Evolutionary conservation across 148 eudicot species (phyloP).

Genomic region (Heliamphora exappendiculata): DNA sequence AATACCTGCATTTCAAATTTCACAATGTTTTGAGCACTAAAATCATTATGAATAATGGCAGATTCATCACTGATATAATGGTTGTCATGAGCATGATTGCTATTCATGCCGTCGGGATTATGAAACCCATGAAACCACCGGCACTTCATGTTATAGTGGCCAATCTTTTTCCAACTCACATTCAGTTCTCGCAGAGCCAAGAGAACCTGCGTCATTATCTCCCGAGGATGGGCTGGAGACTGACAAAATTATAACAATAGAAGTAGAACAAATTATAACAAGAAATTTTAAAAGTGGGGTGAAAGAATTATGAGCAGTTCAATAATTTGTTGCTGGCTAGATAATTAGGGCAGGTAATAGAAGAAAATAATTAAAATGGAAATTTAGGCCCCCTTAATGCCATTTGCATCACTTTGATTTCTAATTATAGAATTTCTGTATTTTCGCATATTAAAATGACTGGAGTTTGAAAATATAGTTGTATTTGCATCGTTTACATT

Average conservation of each 20-base stretch:
- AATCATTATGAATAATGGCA: slow-evolving; percentile 9
- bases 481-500: background rate
- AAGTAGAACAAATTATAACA: background rate
- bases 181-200: slow-evolving; percentile 37
- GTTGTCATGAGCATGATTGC: slow-evolving; percentile 17
- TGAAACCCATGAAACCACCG: slow-evolving; percentile 30
- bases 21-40: slow-evolving; percentile 19
- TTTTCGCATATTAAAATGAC: background rate
- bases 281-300: background rate
- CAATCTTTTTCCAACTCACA: slow-evolving; percentile 50
- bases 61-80: slow-evolving; percentile 21
- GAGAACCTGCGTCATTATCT: slow-evolving; percentile 47
- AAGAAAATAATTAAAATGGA: background rate
- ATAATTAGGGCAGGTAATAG: background rate
- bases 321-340: background rate
- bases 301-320: background rate
- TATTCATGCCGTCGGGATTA: slow-evolving; percentile 13
- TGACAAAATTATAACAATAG: slow-evolving; percentile 12
- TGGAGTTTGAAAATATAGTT: background rate
- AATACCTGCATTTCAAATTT: slow-evolving; percentile 46
- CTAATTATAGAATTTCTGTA: background rate
- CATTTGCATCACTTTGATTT: background rate
- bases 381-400: background rate
- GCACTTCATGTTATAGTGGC: slow-evolving; percentile 52
- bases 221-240: slow-evolving; percentile 54